Conservation (phyloP, 305 asterid genomes). For the Coffea humblotiana region DNA sequence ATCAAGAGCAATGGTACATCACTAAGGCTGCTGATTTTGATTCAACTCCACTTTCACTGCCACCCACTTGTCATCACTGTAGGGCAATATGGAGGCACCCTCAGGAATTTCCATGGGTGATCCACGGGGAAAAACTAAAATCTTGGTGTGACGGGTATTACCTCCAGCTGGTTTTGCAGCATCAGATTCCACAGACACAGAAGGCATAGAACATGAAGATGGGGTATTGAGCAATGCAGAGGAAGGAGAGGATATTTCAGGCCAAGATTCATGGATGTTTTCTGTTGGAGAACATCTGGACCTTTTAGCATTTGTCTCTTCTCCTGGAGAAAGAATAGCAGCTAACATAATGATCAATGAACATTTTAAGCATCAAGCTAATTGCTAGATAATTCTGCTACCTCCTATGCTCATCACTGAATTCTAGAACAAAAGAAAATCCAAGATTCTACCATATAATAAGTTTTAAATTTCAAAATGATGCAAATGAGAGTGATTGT, state of each 20-base stretch:
- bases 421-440: background rate
- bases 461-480: background rate
- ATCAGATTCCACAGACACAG: conserved; percentile 18
- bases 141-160: conserved; percentile 25
- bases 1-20: background rate
- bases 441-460: background rate
- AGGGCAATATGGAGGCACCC: conserved; percentile 40
- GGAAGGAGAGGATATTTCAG: conserved; percentile 17
- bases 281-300: conserved; percentile 29
- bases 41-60: conserved; percentile 34
- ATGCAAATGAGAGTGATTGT: background rate
- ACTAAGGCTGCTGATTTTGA: conserved; percentile 1
- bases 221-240: conserved; percentile 17
- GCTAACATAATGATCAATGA: background rate
- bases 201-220: conserved; percentile 14
- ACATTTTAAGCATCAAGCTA: background rate
- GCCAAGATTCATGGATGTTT: conserved; percentile 23
- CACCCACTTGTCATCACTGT: conserved; percentile 51
- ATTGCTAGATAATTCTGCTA: background rate
- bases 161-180: conserved; percentile 22
- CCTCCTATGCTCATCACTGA: background rate
- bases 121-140: conserved; percentile 39
- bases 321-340: conserved; percentile 27
- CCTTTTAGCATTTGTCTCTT: conserved; percentile 34
- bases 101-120: conserved; percentile 34